Conservation (phyloP, 1,139 yeast species). For the Protomyces inouyei region DNA sequence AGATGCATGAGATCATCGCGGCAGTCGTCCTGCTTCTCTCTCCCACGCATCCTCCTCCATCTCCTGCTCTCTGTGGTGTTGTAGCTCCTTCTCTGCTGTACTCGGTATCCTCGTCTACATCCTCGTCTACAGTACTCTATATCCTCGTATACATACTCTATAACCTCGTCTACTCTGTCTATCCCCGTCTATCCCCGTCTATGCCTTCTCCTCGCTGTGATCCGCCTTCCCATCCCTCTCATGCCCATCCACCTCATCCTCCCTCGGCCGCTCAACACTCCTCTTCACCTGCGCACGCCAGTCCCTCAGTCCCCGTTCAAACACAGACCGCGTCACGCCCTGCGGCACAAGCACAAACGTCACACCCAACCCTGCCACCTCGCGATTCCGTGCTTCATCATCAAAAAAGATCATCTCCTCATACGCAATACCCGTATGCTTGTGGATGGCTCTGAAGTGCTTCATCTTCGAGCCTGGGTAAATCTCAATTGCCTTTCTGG, state of each 20-base stretch:
- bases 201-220: not conserved
- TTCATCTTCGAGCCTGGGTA: constrained; percentile 47
- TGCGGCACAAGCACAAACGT: constrained; percentile 52
- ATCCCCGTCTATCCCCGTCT: not conserved
- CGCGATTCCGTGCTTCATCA: constrained; percentile 63
- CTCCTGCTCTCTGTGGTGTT: not conserved
- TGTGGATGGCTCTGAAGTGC: constrained; percentile 52
- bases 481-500: constrained; percentile 34
- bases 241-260: not conserved
- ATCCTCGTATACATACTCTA: not conserved
- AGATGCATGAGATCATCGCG: not conserved
- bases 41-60: not conserved
- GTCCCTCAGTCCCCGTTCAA: constrained; percentile 45
- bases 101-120: too few species aligned
- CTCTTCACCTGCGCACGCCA: constrained; percentile 39
- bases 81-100: not conserved
- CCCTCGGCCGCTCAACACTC: not conserved
- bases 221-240: not conserved
- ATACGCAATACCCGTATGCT: constrained; percentile 47
- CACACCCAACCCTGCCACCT: constrained; percentile 60
- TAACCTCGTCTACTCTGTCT: not conserved
- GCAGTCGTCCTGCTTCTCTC: not conserved
- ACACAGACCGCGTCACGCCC: constrained; percentile 52
- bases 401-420: constrained; percentile 61
- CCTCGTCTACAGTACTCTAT: too few species aligned